Evolutionary conservation across 176 grass and related monocot species (phyloP), one percentile per base, ranked within the genome.

Genomic region (Aechmea fasciata): DNA sequence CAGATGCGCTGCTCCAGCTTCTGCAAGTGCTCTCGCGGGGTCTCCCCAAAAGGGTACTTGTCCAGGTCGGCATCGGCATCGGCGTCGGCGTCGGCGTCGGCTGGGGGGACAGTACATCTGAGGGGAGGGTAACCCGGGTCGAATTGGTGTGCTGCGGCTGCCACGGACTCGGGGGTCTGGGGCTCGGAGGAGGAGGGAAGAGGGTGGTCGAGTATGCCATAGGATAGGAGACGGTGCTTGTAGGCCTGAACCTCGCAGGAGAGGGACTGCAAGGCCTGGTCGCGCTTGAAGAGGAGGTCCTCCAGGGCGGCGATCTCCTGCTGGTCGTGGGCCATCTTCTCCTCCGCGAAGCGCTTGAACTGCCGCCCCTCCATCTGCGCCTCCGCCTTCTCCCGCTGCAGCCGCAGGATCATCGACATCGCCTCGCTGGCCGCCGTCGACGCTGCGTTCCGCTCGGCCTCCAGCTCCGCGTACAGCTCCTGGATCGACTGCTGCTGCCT

Each of bases 211-310:
- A 47, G 49, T 49, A 84, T 70, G n/a, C 82, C 82, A 9, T 71
- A 80, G 75, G 72, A 77, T 29, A 83, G 78, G 72, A 81, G 73
- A 10, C 78, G 67, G 68, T 81, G 78, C 73, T 72, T 75, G 68
- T 73, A 85, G 53, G 73, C 81, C 14, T 90, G 79, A 9, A 97
- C 68, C 65, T 88, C 72, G 22, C 82, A 80, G 69, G 68, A 83
- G 71, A 97, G 93, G 33, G 93, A 88, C 47, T 79, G 83, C 57
- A 97, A 77, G 57, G 85, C 89, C 79, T 92, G 85, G 26, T 97
- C 89, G 66, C 85, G 86, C 77, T 85, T 79, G 83, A 85, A 90
- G 57, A 92, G 71, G 68, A 90, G 73, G 67, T 77, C 89, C 82
- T 85, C 91, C 63, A 92, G 84, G 73, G 81, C 73, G 0, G 81